Percentiles rank a stretch among this genome's conserved stretches.
Evolutionary conservation across 345 rosid species (phyloP).

Genomic region (Firmiana major): DNA sequence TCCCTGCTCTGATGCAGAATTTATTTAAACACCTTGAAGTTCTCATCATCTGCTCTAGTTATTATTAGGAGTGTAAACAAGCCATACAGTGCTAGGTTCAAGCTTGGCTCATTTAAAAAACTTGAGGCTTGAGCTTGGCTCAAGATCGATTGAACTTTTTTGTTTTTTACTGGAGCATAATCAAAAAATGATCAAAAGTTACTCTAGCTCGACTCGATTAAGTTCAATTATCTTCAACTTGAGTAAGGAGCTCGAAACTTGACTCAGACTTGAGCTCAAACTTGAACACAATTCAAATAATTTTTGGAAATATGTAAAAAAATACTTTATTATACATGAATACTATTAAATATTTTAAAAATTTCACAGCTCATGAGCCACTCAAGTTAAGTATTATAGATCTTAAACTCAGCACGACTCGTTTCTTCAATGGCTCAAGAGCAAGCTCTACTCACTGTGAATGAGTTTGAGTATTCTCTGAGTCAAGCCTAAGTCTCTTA

Average conservation of each 20-base stretch:
- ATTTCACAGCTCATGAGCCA: not conserved
- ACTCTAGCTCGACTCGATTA: too few relatives aligned
- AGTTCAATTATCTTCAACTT: not conserved
- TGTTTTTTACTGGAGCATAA: too few relatives aligned
- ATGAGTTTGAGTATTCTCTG: not conserved
- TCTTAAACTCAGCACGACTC: too few relatives aligned
- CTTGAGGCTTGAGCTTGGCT: not conserved
- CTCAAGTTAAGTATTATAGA: too few relatives aligned
- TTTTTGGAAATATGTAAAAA: not conserved
- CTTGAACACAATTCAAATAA: not conserved
- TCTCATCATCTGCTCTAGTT: not conserved
- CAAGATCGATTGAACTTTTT: not conserved
- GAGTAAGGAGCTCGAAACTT: not conserved
- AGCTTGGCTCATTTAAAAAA: not conserved
- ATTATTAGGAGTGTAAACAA: not conserved
- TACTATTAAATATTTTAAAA: not conserved
- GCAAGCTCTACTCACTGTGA: too few relatives aligned
- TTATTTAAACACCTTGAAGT: not conserved
- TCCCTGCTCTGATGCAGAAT: not conserved
- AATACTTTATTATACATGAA: not conserved
- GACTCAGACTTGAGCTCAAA: not conserved
- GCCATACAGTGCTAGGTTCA: not conserved
- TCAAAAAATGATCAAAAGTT: too few relatives aligned
- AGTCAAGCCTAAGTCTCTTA: too few relatives aligned
- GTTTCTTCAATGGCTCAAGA: too few relatives aligned